These are phyloP conservation scores for Xylariaceae sp. DNA, from an alignment of 2,329 filamentous ascomycete genomes.

Conservation along the genomic window DNA sequence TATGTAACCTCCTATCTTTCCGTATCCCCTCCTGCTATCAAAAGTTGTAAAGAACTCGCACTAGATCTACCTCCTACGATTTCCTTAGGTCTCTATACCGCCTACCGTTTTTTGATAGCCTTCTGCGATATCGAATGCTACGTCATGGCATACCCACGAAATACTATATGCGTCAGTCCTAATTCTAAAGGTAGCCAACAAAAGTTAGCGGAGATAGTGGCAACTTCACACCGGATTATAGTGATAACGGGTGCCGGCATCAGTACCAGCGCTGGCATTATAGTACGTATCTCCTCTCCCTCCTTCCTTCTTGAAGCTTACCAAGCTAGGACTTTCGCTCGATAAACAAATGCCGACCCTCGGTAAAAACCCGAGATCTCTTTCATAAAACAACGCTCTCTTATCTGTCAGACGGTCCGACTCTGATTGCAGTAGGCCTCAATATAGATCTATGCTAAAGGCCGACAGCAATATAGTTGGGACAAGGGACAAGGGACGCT, in stretches of 20 bases:
- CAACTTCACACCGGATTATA: conserved; percentile 6
- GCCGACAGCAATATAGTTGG: background rate
- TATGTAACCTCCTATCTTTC: no score
- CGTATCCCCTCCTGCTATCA: no score
- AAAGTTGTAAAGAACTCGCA: no score
- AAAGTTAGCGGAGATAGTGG: conserved; percentile 7
- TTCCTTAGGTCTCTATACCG: no score
- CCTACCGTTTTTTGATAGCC: no score
- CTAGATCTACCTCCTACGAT: no score
- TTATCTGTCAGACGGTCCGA: conserved; percentile 6
- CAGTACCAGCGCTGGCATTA: conserved; percentile 6
- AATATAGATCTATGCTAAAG: background rate
- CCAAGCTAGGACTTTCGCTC: conserved; percentile 3
- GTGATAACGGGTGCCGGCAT: conserved; percentile 6
- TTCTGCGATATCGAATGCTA: no score
- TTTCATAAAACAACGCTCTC: conserved; percentile 4
- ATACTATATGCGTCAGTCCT: no score
- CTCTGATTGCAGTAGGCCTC: conserved; percentile 3
- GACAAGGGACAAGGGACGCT: background rate
- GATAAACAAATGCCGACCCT: conserved; percentile 2
- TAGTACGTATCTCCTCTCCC: conserved; percentile 2
- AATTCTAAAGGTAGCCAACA: no score
- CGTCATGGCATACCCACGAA: no score
- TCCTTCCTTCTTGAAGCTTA: conserved; percentile 1
- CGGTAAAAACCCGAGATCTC: conserved; percentile 6